Base-by-base conservation (phyloP, 192 early-diverging fungal genomes). In the Martensiomyces pterosporus region DNA sequence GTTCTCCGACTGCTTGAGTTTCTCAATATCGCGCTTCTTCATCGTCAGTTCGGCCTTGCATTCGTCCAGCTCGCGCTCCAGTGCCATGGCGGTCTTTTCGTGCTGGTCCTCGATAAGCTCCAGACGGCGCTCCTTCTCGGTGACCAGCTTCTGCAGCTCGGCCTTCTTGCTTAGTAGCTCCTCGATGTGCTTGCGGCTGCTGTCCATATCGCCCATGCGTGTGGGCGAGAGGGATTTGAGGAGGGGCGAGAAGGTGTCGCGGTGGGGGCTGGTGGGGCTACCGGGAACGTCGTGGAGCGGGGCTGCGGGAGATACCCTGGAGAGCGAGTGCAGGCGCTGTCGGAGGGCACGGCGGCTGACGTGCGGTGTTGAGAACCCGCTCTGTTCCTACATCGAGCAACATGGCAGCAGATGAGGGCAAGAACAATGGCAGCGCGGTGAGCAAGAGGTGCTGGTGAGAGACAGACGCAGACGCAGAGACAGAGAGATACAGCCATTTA, bases 1-100 rank as follows among this genome's bases (percentile, higher is more conserved):
- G 29, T 43, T 59, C 24, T 58, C 47, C 22, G 47, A 24, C 18
- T 14, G 21, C 46, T 43, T 63, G 48, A 64, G 60, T 18, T 55
- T 60, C 26, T 75, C 71, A 26, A 75, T 68, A 6, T 75, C 71
- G 34, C 71, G 64, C 48, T 56, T 55, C 49, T 60, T 67, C 47
- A 53, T 69, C 7, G 67, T 61, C 43, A 70, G 39, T 49, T 76
- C 62, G 13, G 53, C 61, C 24, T 40, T 44, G 39, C 49, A 53
- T 49, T 75, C 71, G 42, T 75, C 71, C 4, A 75, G 27, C 24
- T 63, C 50, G 22, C 39, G 51, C 52, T 68, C 55, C 8, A 75
- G 49, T 29, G 53, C 22, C 1, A 41, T 38, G 2, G 50, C 41
- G 13, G 39, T 26, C 32, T 60, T 60, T 23, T 76, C 73, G 49